Evolutionary conservation across 106 monocot species (phyloP).

Genomic region (Acanthochlamys bracteata): DNA sequence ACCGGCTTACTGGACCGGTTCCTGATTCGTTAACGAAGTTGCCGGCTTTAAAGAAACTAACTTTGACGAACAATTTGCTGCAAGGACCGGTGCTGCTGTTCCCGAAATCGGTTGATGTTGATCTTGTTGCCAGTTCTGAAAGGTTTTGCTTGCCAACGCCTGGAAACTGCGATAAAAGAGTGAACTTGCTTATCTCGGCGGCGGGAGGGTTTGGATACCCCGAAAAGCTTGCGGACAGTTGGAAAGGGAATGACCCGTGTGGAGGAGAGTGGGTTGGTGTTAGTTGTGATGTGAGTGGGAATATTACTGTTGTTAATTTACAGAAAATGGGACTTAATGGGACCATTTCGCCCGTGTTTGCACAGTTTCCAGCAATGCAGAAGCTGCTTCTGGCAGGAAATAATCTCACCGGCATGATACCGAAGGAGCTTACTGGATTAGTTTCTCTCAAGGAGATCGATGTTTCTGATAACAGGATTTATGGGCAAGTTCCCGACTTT

Average conservation of each 20-base stretch:
- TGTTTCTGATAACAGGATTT: slow-evolving; percentile 39
- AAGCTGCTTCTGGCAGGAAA: slow-evolving; percentile 40
- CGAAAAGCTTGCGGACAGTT: slow-evolving; percentile 29
- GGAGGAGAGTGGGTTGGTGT: slow-evolving; percentile 41
- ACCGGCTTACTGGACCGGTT: slow-evolving; percentile 40
- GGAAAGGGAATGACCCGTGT: slow-evolving; percentile 66
- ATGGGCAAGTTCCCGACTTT: slow-evolving; percentile 38
- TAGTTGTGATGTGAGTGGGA: slow-evolving; percentile 30
- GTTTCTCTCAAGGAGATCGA: slow-evolving; percentile 34
- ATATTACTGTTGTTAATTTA: slow-evolving; percentile 44
- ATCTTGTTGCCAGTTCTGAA: slow-evolving; percentile 27
- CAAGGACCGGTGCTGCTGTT: slow-evolving; percentile 47
- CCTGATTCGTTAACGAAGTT: slow-evolving; percentile 23
- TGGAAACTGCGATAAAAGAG: slow-evolving; percentile 42
- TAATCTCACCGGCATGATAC: slow-evolving; percentile 49
- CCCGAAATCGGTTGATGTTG: slow-evolving; percentile 11
- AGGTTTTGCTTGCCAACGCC: slow-evolving; percentile 34
- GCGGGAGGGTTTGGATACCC: slow-evolving; percentile 37
- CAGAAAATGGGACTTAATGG: slow-evolving; percentile 46
- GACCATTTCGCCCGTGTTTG: slow-evolving; percentile 35
- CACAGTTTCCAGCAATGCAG: slow-evolving; percentile 32
- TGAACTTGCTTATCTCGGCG: slow-evolving; percentile 23
- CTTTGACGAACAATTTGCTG: slow-evolving; percentile 43
- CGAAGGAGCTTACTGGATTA: slow-evolving; percentile 19
- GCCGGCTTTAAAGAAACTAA: slow-evolving; percentile 14